A percentile compares a stretch with the other conserved stretches of the same genome.
Evolutionary conservation across 495 filamentous ascomycete genomes (phyloP).

Genomic region (Neurospora sp.): DNA sequence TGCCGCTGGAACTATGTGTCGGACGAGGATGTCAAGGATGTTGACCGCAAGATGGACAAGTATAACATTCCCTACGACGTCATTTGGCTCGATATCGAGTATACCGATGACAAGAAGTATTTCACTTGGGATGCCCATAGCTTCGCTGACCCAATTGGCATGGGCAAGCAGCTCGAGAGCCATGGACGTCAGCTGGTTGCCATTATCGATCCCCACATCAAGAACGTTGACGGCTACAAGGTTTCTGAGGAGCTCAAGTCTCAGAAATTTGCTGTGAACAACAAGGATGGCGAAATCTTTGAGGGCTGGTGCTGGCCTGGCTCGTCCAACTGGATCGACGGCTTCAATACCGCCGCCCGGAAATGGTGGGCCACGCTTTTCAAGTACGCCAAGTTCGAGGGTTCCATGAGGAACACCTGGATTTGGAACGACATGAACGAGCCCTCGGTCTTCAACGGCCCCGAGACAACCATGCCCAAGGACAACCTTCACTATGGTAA

Average conservation of each 20-base stretch:
- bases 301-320: slow-evolving; percentile 99
- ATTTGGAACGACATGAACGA: slow-evolving; percentile 99
- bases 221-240: slow-evolving; percentile 69
- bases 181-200: slow-evolving; percentile 83
- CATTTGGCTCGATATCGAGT: slow-evolving; percentile 97
- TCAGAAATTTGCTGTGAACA: slow-evolving; percentile 70
- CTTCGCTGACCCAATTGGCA: slow-evolving; percentile 75
- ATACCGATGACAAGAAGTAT: slow-evolving; percentile 91
- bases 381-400: slow-evolving; percentile 77
- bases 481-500: slow-evolving; percentile 85
- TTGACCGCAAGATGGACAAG: slow-evolving; percentile 93
- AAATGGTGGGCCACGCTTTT: slow-evolving; percentile 86
- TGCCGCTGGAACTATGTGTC: slow-evolving; percentile 98
- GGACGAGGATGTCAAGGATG: slow-evolving; percentile 91
- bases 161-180: slow-evolving; percentile 75
- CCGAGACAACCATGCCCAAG: slow-evolving; percentile 95
- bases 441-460: slow-evolving; percentile 95
- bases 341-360: slow-evolving; percentile 77
- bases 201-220: slow-evolving; percentile 96
- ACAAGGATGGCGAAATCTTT: slow-evolving; percentile 81
- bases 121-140: slow-evolving; percentile 89
- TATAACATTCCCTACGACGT: slow-evolving; percentile 93
- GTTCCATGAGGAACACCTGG: slow-evolving; percentile 70
- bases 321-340: slow-evolving; percentile 89
- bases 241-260: slow-evolving; percentile 72